A percentile compares a stretch with the other conserved stretches of the same genome.
Conservation (phyloP, 345 rosid species). For the Atalantia buxifolia region DNA sequence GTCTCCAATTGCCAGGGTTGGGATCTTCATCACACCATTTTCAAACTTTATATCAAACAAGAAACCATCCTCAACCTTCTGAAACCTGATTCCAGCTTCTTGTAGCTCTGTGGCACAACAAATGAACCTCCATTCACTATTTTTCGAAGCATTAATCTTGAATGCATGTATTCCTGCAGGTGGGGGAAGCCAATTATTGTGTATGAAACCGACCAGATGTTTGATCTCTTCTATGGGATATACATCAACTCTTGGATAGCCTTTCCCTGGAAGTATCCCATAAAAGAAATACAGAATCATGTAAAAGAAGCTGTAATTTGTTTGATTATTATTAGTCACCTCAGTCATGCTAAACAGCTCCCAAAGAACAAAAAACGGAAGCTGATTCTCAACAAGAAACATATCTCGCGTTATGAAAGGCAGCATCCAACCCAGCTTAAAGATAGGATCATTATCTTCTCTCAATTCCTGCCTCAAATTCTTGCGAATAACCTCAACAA, state of each 20-base stretch:
- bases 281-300: not conserved
- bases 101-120: constrained; percentile 13
- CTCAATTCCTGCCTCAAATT: not conserved
- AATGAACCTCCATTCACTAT: not conserved
- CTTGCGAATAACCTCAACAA: constrained; percentile 8
- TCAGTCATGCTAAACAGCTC: constrained; percentile 3
- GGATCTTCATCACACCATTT: constrained; percentile 13
- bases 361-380: constrained; percentile 15
- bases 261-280: not conserved
- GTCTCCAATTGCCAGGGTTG: not conserved
- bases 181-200: not conserved
- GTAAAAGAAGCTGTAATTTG: not conserved
- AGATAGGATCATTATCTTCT: not conserved
- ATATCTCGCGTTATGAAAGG: not conserved
- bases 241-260: not conserved
- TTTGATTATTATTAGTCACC: not conserved
- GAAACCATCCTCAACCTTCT: not conserved
- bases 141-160: not conserved
- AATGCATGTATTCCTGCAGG: not conserved
- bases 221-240: not conserved
- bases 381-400: constrained; percentile 11
- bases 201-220: not conserved
- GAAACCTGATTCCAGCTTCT: constrained; percentile 19
- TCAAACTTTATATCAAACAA: constrained; percentile 9
- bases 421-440: not conserved